phyloP scores from a whole-genome alignment of 805 yeast genomes.

The Candida lessepsii region DNA sequence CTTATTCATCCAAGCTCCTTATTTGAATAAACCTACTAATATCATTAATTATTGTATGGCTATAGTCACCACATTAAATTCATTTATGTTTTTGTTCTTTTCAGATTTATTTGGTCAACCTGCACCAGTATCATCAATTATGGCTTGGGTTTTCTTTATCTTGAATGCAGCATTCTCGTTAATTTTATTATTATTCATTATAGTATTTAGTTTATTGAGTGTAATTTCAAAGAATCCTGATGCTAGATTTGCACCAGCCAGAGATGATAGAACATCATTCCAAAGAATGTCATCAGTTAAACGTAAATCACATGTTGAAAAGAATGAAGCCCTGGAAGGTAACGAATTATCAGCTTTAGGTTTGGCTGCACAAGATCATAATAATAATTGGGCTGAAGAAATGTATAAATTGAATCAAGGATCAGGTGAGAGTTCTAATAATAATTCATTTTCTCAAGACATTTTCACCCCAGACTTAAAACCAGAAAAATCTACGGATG shows the following conservation, averaged over 20 bases:
- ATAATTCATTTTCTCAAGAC: constrained; percentile 20
- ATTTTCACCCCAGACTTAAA: constrained; percentile 34
- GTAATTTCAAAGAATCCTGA: constrained; percentile 82
- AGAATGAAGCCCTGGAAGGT: constrained; percentile 26
- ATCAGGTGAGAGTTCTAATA: constrained; percentile 15
- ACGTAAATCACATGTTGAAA: constrained; percentile 12
- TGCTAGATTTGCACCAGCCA: constrained; percentile 82
- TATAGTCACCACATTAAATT: constrained; percentile 71
- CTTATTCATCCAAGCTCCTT: constrained; percentile 68
- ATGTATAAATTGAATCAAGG: constrained; percentile 44
- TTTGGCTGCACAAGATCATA: constrained; percentile 77
- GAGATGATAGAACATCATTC: constrained; percentile 90
- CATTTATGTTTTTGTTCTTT: constrained; percentile 82
- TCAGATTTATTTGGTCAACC: constrained; percentile 82
- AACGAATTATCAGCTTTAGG: constrained; percentile 73
- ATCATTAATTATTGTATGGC: constrained; percentile 69
- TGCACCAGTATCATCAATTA: constrained; percentile 71
- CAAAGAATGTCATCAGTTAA: constrained; percentile 47
- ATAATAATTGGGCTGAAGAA: constrained; percentile 69
- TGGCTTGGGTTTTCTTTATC: constrained; percentile 90
- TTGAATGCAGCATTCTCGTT: constrained; percentile 87
- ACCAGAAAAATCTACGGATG: constrained; percentile 20
- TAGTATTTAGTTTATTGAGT: constrained; percentile 63
- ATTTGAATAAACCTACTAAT: constrained; percentile 80
- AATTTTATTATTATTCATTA: constrained; percentile 65